These are phyloP conservation scores for Wickerhamomyces alni DNA, from an alignment of 805 yeast species.

Conservation along the genomic window DNA sequence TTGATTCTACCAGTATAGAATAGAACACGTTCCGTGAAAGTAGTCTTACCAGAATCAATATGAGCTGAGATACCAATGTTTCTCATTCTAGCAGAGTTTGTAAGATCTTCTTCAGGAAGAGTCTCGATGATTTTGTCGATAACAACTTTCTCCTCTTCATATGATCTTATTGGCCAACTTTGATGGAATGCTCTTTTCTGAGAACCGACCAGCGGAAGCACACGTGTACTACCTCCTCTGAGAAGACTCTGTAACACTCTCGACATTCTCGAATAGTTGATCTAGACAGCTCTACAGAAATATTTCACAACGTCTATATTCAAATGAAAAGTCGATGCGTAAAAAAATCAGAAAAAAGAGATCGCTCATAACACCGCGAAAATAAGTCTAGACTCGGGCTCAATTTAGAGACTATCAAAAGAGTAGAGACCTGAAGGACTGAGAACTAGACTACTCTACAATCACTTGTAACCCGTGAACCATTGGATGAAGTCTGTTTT, in stretches of 20 bases:
- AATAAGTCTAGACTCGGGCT: neutral
- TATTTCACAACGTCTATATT: neutral
- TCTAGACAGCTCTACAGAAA: too few species aligned
- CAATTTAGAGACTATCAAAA: neutral
- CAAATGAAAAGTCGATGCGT: neutral
- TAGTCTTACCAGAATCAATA: constrained; percentile 96
- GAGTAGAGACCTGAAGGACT: neutral
- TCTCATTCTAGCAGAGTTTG: constrained; percentile 57
- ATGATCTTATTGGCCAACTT: constrained; percentile 31
- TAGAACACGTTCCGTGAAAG: constrained; percentile 94
- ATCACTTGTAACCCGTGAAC: too few species aligned
- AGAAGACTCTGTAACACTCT: neutral
- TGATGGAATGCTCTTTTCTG: constrained; percentile 28
- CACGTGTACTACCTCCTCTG: neutral
- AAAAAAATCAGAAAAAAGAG: neutral
- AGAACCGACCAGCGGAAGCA: neutral
- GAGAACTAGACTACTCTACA: too few species aligned
- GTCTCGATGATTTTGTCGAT: constrained; percentile 50
- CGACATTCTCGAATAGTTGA: neutral
- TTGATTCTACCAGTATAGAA: constrained; percentile 96
- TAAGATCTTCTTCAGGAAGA: constrained; percentile 46
- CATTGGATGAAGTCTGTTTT: too few species aligned
- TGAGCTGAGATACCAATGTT: constrained; percentile 98
- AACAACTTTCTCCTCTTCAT: constrained; percentile 69
- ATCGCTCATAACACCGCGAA: neutral